Percentiles rank a stretch among this genome's conserved stretches.
phyloP scores from a whole-genome alignment of 345 rosid species.

The Mercurialis annua region DNA sequence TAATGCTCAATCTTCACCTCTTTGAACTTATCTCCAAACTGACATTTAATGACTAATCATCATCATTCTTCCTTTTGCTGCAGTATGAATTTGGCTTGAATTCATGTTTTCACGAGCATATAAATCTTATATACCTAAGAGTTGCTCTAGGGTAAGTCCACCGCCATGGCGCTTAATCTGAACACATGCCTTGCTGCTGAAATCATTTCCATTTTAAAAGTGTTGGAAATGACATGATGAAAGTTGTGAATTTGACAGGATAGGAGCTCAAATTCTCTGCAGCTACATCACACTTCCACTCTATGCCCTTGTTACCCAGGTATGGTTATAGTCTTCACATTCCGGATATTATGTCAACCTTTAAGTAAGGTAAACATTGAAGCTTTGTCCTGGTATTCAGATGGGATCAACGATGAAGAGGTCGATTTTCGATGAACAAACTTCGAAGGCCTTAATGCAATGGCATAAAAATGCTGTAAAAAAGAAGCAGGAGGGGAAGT shows the following conservation, averaged over 20 bases:
- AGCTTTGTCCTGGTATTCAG: conserved; percentile 38
- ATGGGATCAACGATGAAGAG: conserved; percentile 98
- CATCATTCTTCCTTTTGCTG: conserved; percentile 16
- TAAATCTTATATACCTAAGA: conserved; percentile 37
- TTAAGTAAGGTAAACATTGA: neutral
- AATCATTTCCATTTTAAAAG: neutral
- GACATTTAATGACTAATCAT: neutral
- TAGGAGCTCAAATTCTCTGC: conserved; percentile 74
- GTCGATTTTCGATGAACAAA: conserved; percentile 87
- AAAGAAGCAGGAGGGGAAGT: conserved; percentile 42
- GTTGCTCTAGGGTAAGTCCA: conserved; percentile 76
- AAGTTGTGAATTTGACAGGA: conserved; percentile 34
- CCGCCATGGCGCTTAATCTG: neutral
- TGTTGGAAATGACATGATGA: neutral
- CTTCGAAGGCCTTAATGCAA: conserved; percentile 69
- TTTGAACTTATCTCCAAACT: neutral
- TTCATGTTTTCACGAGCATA: conserved; percentile 73
- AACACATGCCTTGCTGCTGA: neutral
- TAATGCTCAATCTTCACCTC: conserved; percentile 24
- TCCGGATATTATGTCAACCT: neutral
- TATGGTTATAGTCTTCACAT: conserved; percentile 3
- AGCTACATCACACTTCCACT: conserved; percentile 94
- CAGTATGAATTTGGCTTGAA: conserved; percentile 91
- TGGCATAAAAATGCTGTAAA: conserved; percentile 74
- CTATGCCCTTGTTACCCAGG: conserved; percentile 99